Evolutionary conservation across 257 asterid genomes (phyloP), one percentile per base, ranked within the genome.

Genomic region (Echites panduratus): DNA sequence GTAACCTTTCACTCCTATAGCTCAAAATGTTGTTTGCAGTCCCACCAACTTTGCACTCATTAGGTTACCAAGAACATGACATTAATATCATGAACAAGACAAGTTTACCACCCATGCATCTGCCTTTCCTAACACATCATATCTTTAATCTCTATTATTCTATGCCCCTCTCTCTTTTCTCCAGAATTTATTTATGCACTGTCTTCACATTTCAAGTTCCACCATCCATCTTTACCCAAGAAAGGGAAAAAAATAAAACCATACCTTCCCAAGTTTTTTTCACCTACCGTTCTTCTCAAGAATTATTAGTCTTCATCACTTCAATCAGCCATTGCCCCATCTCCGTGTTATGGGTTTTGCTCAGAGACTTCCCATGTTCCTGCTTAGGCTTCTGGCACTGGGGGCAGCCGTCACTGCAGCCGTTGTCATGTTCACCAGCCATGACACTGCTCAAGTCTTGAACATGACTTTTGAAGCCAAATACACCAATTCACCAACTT

Each of bases 351-450:
- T 88, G 96, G 74, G 63, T 70, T 68, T 81, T 71, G 79, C 87
- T 22, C 84, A 80, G 76, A 82, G 87, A 44, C 69, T 86, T 38
- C 88, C 93, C 7, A 69, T 90, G 24, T 56, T 85, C 63, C 41
- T 89, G 75, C 84, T 89, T 9, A 84, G 97, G 90, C 88, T 93
- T 49, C 24, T 93, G 32, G 98, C 95, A 58, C 82, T 93, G 52
- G 95, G 82, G 9, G 95, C 90, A 52, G 29, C 87, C 1, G 83
- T 84, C 26, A 44, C 85, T 19, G 97, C 97, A 7, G 68, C 79
- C 1, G 77, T 86, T 54, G 61, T 87, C 53, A 93, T 89, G 97
- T 72, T 83, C 73, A 84, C 96, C 0, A 86, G 87, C 83, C 88
- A 71, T 11, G 98, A 93, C 67, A 52, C 97, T 48, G 85, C 89